Evolutionary conservation across 805 yeast genomes (phyloP).

Genomic region (Zygotorulaspora sp.): DNA sequence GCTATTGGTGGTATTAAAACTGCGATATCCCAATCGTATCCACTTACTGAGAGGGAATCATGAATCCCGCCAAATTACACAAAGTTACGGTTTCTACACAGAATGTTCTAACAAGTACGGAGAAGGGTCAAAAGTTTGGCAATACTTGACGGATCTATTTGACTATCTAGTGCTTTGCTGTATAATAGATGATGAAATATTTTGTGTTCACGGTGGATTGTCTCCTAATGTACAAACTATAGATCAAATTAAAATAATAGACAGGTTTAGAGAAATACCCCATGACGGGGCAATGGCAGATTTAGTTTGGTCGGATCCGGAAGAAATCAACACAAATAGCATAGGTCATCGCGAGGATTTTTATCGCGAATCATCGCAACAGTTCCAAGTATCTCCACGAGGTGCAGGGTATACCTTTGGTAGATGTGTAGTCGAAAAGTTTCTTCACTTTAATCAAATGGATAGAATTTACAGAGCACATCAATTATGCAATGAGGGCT

Average conservation of each 20-base stretch:
- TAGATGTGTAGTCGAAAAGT: constrained; percentile 80
- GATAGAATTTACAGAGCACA: constrained; percentile 88
- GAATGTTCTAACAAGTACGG: constrained; percentile 92
- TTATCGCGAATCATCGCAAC: constrained; percentile 35
- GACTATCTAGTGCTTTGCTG: constrained; percentile 87
- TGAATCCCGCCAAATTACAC: constrained; percentile 94
- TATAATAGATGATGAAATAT: constrained; percentile 81
- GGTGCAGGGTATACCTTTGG: constrained; percentile 99
- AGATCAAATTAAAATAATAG: constrained; percentile 86
- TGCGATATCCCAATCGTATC: constrained; percentile 83
- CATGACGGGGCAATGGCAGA: constrained; percentile 99
- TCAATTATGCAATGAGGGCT: constrained; percentile 95
- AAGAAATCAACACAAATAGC: constrained; percentile 49
- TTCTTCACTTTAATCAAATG: constrained; percentile 71
- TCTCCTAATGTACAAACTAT: constrained; percentile 93
- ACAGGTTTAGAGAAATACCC: constrained; percentile 90
- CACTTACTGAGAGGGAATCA: constrained; percentile 89
- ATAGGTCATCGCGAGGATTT: constrained; percentile 33
- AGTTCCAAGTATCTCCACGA: constrained; percentile 84
- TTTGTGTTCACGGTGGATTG: constrained; percentile 95
- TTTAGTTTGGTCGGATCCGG: constrained; percentile 98
- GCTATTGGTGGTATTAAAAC: constrained; percentile 71
- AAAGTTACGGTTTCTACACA: constrained; percentile 93
- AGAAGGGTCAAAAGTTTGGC: constrained; percentile 70
- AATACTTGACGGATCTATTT: constrained; percentile 83